Percentiles rank a stretch among this genome's conserved stretches.
Conservation (phyloP, 345 rosid genomes). For the Luvunga scandens region DNA sequence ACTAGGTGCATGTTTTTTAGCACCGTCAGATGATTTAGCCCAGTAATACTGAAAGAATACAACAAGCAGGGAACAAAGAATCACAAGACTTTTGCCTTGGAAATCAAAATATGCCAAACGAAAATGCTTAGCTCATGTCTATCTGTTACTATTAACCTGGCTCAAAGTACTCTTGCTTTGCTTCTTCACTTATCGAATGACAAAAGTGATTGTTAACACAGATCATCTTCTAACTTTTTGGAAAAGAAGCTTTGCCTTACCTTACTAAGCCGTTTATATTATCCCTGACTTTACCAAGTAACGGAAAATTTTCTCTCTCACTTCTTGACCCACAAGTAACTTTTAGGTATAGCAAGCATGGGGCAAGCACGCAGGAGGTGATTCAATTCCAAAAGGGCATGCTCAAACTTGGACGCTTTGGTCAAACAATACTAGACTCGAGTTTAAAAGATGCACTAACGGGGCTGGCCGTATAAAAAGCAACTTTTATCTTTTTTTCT, state of each 20-base stretch:
- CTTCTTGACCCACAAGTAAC: background rate
- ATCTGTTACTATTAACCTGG: background rate
- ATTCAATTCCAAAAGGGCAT: background rate
- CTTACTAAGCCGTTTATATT: background rate
- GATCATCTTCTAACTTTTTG: background rate
- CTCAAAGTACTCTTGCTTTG: background rate
- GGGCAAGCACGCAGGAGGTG: background rate
- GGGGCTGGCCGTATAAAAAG: background rate
- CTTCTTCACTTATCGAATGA: background rate
- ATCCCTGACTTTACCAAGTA: background rate
- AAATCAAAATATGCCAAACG: background rate
- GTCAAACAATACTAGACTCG: background rate
- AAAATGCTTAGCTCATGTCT: background rate
- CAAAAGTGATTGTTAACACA: background rate
- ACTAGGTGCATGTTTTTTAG: background rate
- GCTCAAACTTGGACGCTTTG: background rate
- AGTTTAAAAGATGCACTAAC: background rate
- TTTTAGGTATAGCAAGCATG: no score
- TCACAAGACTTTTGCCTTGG: slow-evolving; percentile 1
- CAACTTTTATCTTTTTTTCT: background rate
- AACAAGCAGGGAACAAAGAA: background rate
- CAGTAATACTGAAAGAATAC: background rate
- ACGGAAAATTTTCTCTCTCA: background rate
- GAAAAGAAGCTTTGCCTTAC: background rate
- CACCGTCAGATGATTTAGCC: background rate